These are phyloP conservation scores for Arctium minus DNA, from an alignment of 129 eudicot genomes.

Conservation along the genomic window DNA sequence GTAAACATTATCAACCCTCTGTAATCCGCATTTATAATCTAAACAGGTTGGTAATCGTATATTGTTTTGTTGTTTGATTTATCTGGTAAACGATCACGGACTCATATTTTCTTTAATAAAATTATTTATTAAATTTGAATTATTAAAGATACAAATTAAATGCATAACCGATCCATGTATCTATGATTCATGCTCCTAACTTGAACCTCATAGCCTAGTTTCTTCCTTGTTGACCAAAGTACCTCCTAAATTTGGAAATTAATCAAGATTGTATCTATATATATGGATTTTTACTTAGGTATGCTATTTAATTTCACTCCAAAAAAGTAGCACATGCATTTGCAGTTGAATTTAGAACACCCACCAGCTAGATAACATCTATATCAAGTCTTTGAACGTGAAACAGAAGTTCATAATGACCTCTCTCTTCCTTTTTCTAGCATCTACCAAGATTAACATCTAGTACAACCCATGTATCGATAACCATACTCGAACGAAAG, in stretches of 20 bases:
- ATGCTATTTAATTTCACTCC: not conserved
- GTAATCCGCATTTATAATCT: no score
- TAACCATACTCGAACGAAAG: constrained; percentile 14
- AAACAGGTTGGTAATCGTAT: no score
- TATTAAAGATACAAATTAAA: no score
- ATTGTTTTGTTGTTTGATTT: no score
- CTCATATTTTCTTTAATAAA: no score
- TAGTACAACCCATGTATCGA: constrained; percentile 13
- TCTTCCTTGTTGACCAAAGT: not conserved
- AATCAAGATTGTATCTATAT: not conserved
- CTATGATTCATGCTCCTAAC: no score
- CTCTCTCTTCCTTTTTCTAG: constrained; percentile 21
- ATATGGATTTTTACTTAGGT: not conserved
- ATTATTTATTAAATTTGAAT: no score
- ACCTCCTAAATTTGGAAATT: not conserved
- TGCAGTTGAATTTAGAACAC: not conserved
- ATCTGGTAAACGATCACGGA: no score
- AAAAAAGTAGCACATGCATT: not conserved
- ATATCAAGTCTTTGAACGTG: constrained; percentile 12
- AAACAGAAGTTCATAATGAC: constrained; percentile 5
- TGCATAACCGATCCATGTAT: no score
- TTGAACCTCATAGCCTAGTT: not conserved
- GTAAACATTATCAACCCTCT: no score
- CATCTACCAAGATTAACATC: constrained; percentile 18
- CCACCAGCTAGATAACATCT: not conserved